phyloP scores from a whole-genome alignment of 116 monocot species.

The Dioscorea cayenensis region DNA sequence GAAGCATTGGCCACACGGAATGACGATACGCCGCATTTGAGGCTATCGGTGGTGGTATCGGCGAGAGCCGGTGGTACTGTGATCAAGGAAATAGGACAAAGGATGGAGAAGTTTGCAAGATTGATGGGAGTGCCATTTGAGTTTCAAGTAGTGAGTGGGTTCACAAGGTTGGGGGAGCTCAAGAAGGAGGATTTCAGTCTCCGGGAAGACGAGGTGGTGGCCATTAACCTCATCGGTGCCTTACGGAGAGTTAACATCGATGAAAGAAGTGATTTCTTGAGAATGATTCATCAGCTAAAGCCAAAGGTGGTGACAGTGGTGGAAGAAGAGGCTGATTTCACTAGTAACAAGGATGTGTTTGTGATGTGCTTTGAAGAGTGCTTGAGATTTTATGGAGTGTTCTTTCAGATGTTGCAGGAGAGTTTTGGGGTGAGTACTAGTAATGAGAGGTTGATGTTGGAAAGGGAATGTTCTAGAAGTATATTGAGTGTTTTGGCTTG shows the following conservation, averaged over 20 bases:
- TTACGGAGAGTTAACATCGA: slow-evolving; percentile 16
- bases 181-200: slow-evolving; percentile 10
- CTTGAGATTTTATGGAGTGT: slow-evolving; percentile 32
- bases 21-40: slow-evolving; percentile 41
- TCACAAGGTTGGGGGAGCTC: slow-evolving; percentile 12
- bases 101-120: slow-evolving; percentile 56
- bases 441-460: slow-evolving; percentile 46
- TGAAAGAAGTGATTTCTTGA: slow-evolving; percentile 22
- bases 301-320: slow-evolving; percentile 48
- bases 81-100: slow-evolving; percentile 39
- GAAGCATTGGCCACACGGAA: slow-evolving; percentile 45
- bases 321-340: slow-evolving; percentile 54
- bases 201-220: slow-evolving; percentile 36
- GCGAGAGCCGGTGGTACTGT: slow-evolving; percentile 8
- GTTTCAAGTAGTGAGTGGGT: slow-evolving; percentile 20
- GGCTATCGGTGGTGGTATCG: slow-evolving; percentile 30
- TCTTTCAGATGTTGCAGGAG: slow-evolving; percentile 54
- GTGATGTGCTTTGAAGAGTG: slow-evolving; percentile 41
- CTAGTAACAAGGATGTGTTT: slow-evolving; percentile 16
- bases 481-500: slow-evolving; percentile 37
- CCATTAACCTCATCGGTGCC: slow-evolving; percentile 42
- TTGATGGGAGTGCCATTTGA: slow-evolving; percentile 52
- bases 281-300: slow-evolving; percentile 13
- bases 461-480: slow-evolving; percentile 38
- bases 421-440: slow-evolving; percentile 34